phyloP scores from a whole-genome alignment of 2,329 filamentous ascomycete species.

The Trichophyton benhamiae region DNA sequence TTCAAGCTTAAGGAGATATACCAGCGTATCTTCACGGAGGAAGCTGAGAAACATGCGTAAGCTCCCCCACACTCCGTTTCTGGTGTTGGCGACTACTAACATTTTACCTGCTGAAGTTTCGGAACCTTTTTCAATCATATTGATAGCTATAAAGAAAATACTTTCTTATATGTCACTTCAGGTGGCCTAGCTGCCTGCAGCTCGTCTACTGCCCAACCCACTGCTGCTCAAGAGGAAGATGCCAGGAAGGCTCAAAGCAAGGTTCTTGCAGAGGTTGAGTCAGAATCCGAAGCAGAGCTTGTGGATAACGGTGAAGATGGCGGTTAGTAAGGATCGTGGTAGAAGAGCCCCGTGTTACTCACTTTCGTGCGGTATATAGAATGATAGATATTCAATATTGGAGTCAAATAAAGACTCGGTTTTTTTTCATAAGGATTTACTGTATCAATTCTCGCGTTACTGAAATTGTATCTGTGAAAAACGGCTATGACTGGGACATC shows the following conservation, averaged over 20 bases:
- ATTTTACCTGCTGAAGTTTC: conserved; percentile 41
- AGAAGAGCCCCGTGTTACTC: too few species aligned
- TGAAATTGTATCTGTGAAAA: conserved; percentile 1
- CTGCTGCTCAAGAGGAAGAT: conserved; percentile 7
- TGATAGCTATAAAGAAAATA: conserved; percentile 58
- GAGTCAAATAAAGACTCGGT: too few species aligned
- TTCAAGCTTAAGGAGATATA: conserved; percentile 95
- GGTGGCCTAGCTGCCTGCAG: conserved; percentile 49
- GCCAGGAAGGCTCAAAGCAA: conserved; percentile 21
- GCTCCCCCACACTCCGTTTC: conserved; percentile 26
- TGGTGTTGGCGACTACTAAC: background rate
- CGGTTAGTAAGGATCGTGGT: conserved; percentile 8
- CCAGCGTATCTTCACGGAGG: conserved; percentile 75
- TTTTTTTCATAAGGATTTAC: too few species aligned
- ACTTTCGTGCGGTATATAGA: too few species aligned
- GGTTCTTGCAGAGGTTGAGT: conserved; percentile 20
- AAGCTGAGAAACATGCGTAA: conserved; percentile 77
- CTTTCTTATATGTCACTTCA: conserved; percentile 64
- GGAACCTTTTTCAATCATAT: conserved; percentile 69
- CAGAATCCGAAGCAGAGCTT: conserved; percentile 16
- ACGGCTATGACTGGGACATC: background rate
- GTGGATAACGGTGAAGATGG: conserved; percentile 15
- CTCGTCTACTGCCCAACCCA: conserved; percentile 6
- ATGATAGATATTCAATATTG: too few species aligned
- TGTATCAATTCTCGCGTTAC: too few species aligned